These are phyloP conservation scores for Stentor coeruleus DNA, from an alignment of 73 alveolate species.

Conservation along the genomic window DNA sequence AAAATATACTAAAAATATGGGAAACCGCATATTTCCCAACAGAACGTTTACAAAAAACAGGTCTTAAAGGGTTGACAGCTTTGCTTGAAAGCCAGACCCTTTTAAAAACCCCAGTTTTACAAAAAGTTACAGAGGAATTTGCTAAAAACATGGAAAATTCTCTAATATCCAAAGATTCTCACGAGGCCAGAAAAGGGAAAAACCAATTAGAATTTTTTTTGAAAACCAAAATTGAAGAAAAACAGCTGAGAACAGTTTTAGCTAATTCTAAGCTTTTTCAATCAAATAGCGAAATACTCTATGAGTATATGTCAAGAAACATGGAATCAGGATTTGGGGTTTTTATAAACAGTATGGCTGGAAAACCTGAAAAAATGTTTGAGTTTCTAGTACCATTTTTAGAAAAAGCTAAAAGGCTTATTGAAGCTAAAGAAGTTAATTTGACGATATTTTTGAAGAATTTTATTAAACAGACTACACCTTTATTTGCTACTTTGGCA, in stretches of 20 bases:
- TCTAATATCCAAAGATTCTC: conserved; percentile 32
- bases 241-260: conserved; percentile 40
- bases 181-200: conserved; percentile 37
- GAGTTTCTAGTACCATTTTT: conserved; percentile 40
- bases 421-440: background rate
- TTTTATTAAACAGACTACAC: background rate
- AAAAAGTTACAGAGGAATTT: background rate
- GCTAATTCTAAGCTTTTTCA: conserved; percentile 29
- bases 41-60: background rate
- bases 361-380: conserved; percentile 21
- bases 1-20: background rate
- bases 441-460: background rate
- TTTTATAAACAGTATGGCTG: conserved; percentile 24
- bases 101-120: background rate
- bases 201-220: conserved; percentile 40
- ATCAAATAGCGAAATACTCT: conserved; percentile 31
- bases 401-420: background rate
- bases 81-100: background rate
- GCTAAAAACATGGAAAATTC: conserved; percentile 36
- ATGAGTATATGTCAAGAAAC: conserved; percentile 33
- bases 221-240: conserved; percentile 33
- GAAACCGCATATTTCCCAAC: background rate
- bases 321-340: conserved; percentile 19
- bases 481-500: background rate
- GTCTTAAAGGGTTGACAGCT: background rate